Evolutionary conservation across 345 rosid genomes (phyloP), one percentile per base, ranked within the genome.

Genomic region (Eucalyptus leucophloia): DNA sequence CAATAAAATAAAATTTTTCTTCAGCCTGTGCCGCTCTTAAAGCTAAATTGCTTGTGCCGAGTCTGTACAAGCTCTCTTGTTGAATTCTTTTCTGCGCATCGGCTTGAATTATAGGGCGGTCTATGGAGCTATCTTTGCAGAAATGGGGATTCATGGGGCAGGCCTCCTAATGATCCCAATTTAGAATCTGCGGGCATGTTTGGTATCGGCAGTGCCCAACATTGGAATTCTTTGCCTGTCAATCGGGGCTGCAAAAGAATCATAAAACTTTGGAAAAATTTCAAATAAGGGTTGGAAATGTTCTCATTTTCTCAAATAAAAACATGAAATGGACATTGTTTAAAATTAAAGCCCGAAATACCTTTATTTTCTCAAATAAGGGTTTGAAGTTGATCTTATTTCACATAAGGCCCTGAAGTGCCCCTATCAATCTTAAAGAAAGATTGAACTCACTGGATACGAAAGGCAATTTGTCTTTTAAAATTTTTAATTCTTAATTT

Each of bases 201-300:
- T 72, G 44, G 82, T 19, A 19, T 24, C 13, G 2, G 28, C 82
- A 37, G 82, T 34, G 82, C 82, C 54, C 44, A 37, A 72, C 26
- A 37, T 34, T 72, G 45, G 28, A 37, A 72, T 37, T 34, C 34
- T 62, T 62, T 30, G 34, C 72, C 34, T 0, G 4, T 62, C 34
- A 13, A 1, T 62, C 8, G 10, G 18, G 72, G 34, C 34, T 4
- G 19, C 72, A 26, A 30, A 62, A 62, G 17, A 62, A 62, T 4
- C 72, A 17, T 7, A n/a, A 17, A 50, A 16, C 8, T 50, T 50
- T 1, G 2, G 54, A 4, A 51, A 51, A 51, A 3, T 51, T 51
- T 51, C 54, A 6, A 17, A 51, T 51, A 1, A 51, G 21, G 4
- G 8, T 0, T 0, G 21, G 0, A 51, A 51, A 51, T 51, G 0